Conservation (phyloP, 2,329 filamentous ascomycete genomes). For the Hymenoscyphus scutula region DNA sequence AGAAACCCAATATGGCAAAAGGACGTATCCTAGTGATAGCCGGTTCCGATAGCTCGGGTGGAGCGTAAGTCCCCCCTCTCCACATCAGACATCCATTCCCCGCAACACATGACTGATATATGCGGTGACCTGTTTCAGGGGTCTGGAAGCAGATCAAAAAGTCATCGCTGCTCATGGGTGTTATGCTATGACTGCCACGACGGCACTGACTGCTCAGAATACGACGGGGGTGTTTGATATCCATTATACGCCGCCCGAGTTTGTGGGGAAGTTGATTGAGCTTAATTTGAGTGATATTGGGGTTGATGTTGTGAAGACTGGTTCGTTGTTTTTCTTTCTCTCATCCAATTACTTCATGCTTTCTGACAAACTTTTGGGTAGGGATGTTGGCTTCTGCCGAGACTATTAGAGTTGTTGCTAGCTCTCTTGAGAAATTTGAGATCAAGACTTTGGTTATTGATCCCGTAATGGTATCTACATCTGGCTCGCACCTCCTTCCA, state of each 20-base stretch:
- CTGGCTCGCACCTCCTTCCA: slow-evolving; percentile 68
- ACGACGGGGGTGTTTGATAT: slow-evolving; percentile 81
- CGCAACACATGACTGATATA: no score
- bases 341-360: neutral
- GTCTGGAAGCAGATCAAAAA: slow-evolving; percentile 93
- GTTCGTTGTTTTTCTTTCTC: slow-evolving; percentile 47
- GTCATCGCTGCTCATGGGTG: slow-evolving; percentile 88
- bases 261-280: slow-evolving; percentile 82
- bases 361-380: slow-evolving; percentile 37
- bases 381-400: slow-evolving; percentile 79
- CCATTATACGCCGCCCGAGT: slow-evolving; percentile 72
- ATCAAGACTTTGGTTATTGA: slow-evolving; percentile 66
- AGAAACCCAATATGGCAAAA: slow-evolving; percentile 28
- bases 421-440: slow-evolving; percentile 57
- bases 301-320: slow-evolving; percentile 88
- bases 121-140: no score
- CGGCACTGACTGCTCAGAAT: slow-evolving; percentile 94
- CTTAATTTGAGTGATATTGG: slow-evolving; percentile 80
- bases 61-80: slow-evolving; percentile 56
- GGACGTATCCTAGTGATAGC: slow-evolving; percentile 65
- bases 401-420: slow-evolving; percentile 66
- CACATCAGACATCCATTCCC: no score
- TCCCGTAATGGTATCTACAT: slow-evolving; percentile 88
- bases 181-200: slow-evolving; percentile 95
- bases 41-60: slow-evolving; percentile 72